Evolutionary conservation across 495 filamentous ascomycete species (phyloP), one percentile per base, ranked within the genome.

Genomic region (Neurospora sp.): DNA sequence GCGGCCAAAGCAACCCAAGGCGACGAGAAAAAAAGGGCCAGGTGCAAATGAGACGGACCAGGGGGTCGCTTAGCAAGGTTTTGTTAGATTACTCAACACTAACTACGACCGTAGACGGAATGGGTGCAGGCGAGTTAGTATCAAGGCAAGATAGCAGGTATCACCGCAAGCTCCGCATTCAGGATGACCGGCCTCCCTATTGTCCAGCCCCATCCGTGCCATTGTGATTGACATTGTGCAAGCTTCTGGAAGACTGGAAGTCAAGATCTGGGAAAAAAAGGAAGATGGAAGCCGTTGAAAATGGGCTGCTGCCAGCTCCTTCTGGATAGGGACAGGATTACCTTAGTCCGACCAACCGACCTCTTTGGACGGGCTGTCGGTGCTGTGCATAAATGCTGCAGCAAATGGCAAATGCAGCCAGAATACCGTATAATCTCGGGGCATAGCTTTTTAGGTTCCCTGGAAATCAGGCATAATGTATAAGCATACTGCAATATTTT

Each of bases 191-290:
- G 54, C 54, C 54, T 66, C 54, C 54, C 54, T 66, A 66, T 66
- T 66, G 27, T 66, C 54, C 54, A 8, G 54, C 54, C 54, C 54
- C 54, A 66, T 66, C 54, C 54, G 54, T 35, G 54, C 54, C 54
- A 66, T 66, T 66, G 54, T 66, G 54, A 66, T 66, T 35, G 54
- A 66, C 54, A 66, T 66, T 66, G 54, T 62, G 54, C 54, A 66
- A 66, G 54, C 54, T 66, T 35, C 54, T 66, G 54, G 54, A 66
- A 66, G 27, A 62, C 27, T 62, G 27, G 27, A 62, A 16, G 54
- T 35, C 54, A 35, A 66, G 54, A 66, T 66, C 54, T 66, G 14
- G 27, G 54, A 18, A 66, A 62, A 35, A 35, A 37, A 27, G 54
- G 54, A 62, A 31, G 54, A 62, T 62, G 54, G 23, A 62, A 31